Evolutionary conservation across 148 eudicot genomes (phyloP).

Genomic region (Oxyria digyna): DNA sequence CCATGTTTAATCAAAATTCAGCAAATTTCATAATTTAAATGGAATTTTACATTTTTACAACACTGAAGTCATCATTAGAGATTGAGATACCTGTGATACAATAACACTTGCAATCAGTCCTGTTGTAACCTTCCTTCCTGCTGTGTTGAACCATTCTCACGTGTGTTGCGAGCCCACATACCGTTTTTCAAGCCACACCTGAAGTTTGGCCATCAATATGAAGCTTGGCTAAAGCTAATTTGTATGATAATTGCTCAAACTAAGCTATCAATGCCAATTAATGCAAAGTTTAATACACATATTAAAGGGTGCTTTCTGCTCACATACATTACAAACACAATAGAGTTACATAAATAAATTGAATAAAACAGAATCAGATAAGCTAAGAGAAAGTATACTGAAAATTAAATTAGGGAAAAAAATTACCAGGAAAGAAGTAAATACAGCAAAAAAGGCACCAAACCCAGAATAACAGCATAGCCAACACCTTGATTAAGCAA

Average conservation of each 20-base stretch:
- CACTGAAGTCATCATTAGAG: neutral
- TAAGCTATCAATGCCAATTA: neutral
- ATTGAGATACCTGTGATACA: conserved; percentile 66
- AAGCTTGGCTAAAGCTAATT: neutral
- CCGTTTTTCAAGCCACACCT: conserved; percentile 96
- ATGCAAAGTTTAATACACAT: neutral
- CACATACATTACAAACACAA: neutral
- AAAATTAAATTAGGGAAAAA: neutral
- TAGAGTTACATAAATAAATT: neutral
- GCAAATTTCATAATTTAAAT: neutral
- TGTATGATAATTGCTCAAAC: neutral
- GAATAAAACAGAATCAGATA: too few species aligned
- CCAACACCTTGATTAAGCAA: conserved; percentile 82
- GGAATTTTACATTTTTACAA: neutral
- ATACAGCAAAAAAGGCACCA: conserved; percentile 82
- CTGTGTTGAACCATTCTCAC: conserved; percentile 96
- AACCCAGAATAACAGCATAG: conserved; percentile 71
- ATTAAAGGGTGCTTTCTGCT: neutral
- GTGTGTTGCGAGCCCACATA: conserved; percentile 79
- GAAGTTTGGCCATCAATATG: neutral
- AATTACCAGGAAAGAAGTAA: conserved; percentile 52
- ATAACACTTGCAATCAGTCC: conserved; percentile 96
- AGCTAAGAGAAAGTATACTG: neutral
- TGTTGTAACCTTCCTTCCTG: conserved; percentile 89
- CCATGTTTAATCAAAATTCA: neutral